Evolutionary conservation across 495 filamentous ascomycete genomes (phyloP).

Genomic region (Trichodelitschia bisporula): DNA sequence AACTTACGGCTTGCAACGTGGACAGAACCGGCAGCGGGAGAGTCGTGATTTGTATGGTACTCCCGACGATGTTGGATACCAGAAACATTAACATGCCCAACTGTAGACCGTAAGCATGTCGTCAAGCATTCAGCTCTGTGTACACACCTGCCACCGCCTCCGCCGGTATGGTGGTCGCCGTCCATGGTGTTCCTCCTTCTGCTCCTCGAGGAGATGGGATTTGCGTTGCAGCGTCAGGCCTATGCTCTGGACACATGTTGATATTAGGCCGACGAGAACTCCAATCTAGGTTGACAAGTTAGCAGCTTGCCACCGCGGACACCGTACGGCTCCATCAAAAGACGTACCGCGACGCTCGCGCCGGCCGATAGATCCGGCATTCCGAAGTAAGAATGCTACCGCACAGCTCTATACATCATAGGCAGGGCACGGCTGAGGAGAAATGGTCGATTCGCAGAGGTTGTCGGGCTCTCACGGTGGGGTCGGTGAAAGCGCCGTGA

Average conservation of each 20-base stretch:
- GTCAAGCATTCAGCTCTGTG: too few species aligned
- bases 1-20: conserved; percentile 60
- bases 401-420: too few species aligned
- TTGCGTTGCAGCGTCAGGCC: conserved; percentile 97
- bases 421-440: too few species aligned
- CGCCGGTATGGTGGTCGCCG: conserved; percentile 73
- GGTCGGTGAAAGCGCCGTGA: too few species aligned
- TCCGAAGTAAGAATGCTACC: too few species aligned
- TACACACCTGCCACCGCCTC: conserved; percentile 65
- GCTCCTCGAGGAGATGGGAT: conserved; percentile 92
- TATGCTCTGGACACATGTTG: conserved; percentile 80
- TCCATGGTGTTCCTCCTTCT: conserved; percentile 54
- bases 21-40: conserved; percentile 86
- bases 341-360: conserved; percentile 62
- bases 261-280: conserved; percentile 75
- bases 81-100: conserved; percentile 95
- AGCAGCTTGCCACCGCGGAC: too few species aligned
- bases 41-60: conserved; percentile 92
- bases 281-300: too few species aligned
- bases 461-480: too few species aligned
- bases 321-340: too few species aligned
- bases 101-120: too few species aligned
- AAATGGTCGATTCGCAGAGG: too few species aligned
- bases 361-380: conserved; percentile 66
- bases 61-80: conserved; percentile 76